These are phyloP conservation scores for Fusarium stilboides DNA, from an alignment of 2,329 filamentous ascomycete genomes.

Conservation along the genomic window DNA sequence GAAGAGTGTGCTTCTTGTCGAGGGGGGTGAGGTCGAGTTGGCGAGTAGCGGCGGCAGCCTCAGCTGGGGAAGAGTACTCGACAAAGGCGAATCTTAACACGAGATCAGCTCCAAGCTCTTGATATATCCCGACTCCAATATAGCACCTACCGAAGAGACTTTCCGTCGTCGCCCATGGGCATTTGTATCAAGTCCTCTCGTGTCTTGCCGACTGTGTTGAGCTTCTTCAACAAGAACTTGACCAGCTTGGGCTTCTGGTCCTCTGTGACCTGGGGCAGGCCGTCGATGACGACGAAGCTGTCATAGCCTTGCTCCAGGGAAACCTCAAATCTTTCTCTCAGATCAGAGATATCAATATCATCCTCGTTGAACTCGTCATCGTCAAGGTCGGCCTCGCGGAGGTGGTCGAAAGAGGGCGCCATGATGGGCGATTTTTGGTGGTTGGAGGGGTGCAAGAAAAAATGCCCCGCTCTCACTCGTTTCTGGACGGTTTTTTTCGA, in stretches of 20 bases:
- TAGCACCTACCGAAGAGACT: constrained; percentile 82
- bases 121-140: constrained; percentile 3
- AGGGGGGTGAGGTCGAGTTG: constrained; percentile 88
- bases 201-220: constrained; percentile 87
- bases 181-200: constrained; percentile 92
- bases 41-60: constrained; percentile 91
- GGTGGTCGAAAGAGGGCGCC: constrained; percentile 90
- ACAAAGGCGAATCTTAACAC: constrained; percentile 89
- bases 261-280: constrained; percentile 88
- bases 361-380: constrained; percentile 90
- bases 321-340: constrained; percentile 95
- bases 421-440: constrained; percentile 71
- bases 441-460: constrained; percentile 55
- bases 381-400: constrained; percentile 91
- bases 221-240: constrained; percentile 95
- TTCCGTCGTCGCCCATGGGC: constrained; percentile 90
- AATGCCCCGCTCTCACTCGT: constrained; percentile 56
- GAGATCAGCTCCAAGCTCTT: constrained; percentile 27
- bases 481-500: constrained; percentile 40
- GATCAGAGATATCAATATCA: constrained; percentile 95
- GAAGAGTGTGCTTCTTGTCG: constrained; percentile 96
- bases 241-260: constrained; percentile 94
- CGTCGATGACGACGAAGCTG: constrained; percentile 96
- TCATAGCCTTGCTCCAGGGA: constrained; percentile 96
- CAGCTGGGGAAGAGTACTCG: constrained; percentile 91